phyloP scores from a whole-genome alignment of 2,329 filamentous ascomycete genomes.

The Penicillium crustosum region DNA sequence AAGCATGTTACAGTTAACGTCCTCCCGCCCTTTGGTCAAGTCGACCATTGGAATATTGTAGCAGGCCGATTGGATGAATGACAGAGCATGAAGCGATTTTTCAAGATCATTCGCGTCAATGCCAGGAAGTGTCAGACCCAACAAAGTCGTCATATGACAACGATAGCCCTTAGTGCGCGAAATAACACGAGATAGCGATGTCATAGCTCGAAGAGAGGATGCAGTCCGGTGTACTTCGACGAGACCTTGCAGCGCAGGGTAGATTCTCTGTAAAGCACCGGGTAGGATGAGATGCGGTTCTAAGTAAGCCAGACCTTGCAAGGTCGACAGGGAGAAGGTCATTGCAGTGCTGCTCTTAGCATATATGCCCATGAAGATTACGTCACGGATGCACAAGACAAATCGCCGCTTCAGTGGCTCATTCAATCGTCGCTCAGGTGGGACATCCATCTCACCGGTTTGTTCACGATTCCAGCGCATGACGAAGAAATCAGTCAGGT shows the following conservation, averaged over 20 bases:
- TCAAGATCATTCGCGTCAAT: conserved; percentile 97
- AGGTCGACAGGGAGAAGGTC: conserved; percentile 83
- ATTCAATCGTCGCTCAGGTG: conserved; percentile 74
- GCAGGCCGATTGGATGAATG: conserved; percentile 92
- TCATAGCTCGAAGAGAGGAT: conserved; percentile 85
- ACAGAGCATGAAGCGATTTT: conserved; percentile 91
- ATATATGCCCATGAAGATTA: conserved; percentile 97
- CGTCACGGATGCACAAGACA: conserved; percentile 82
- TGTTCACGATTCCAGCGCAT: conserved; percentile 96
- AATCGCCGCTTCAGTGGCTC: conserved; percentile 82
- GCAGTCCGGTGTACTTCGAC: conserved; percentile 97
- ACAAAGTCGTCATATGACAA: conserved; percentile 88
- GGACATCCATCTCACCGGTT: conserved; percentile 86
- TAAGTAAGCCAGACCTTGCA: conserved; percentile 85
- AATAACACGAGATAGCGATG: conserved; percentile 90
- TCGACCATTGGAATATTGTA: conserved; percentile 94
- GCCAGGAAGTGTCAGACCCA: conserved; percentile 90
- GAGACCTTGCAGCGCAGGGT: conserved; percentile 91
- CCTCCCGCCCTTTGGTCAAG: conserved; percentile 66
- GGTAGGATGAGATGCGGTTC: conserved; percentile 91
- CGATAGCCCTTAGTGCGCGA: conserved; percentile 91
- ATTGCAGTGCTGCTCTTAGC: conserved; percentile 91
- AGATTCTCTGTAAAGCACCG: conserved; percentile 91
- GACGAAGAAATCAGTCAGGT: conserved; percentile 92
- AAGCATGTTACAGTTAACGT: conserved; percentile 70